Evolutionary conservation across 2,329 filamentous ascomycete genomes (phyloP).

Genomic region (Neonectria punicea): DNA sequence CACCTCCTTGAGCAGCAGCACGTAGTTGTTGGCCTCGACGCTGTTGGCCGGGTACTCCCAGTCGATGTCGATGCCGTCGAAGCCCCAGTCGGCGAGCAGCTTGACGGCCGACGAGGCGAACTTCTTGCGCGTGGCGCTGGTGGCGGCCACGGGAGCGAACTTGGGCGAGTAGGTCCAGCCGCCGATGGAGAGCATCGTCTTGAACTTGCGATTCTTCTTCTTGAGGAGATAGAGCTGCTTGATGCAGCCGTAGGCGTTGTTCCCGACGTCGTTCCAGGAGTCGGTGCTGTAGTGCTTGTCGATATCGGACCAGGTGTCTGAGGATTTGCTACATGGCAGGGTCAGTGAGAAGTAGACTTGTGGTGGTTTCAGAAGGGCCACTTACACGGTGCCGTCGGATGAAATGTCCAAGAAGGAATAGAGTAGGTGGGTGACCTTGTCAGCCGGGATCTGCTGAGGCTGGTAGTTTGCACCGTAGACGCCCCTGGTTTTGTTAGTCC

Average conservation of each 20-base stretch:
- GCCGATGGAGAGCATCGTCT: constrained; percentile 83
- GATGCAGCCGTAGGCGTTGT: constrained; percentile 79
- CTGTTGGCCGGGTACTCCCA: constrained; percentile 63
- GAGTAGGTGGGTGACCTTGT: constrained; percentile 78
- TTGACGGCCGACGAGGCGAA: constrained; percentile 78
- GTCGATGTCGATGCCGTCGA: constrained; percentile 67
- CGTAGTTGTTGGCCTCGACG: constrained; percentile 49
- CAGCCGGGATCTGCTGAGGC: constrained; percentile 73
- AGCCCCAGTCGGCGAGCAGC: constrained; percentile 74
- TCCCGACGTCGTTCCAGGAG: constrained; percentile 64
- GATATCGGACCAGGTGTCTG: constrained; percentile 56
- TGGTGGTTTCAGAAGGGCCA: not conserved
- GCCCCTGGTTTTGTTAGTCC: constrained; percentile 57
- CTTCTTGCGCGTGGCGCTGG: constrained; percentile 65
- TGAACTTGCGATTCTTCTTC: constrained; percentile 79
- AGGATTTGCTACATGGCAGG: constrained; percentile 38
- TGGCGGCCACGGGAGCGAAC: constrained; percentile 66
- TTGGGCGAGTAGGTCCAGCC: constrained; percentile 77
- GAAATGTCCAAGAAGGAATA: constrained; percentile 65
- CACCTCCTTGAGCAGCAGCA: constrained; percentile 36
- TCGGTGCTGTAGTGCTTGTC: constrained; percentile 77
- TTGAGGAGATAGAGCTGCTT: constrained; percentile 83
- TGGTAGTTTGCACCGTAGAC: constrained; percentile 81
- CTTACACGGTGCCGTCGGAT: constrained; percentile 59
- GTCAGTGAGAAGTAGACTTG: not conserved